Conservation (phyloP, 2,329 filamentous ascomycete genomes). For the Apiospora koreana region DNA sequence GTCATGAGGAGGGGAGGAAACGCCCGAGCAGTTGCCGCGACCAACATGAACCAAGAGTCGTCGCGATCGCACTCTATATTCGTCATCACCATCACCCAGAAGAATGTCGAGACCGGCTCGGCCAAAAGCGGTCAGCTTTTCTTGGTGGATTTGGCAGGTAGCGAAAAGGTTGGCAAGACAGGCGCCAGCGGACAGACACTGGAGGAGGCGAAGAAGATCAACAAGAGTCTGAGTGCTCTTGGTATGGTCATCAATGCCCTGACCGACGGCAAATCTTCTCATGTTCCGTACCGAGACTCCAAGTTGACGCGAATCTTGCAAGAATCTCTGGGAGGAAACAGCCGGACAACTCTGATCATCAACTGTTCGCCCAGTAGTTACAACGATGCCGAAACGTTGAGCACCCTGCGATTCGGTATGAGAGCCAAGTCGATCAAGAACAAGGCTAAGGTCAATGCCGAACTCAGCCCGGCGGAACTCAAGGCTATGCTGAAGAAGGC, state of each 20-base stretch:
- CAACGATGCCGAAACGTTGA: conserved; percentile 92
- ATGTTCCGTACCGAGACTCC: conserved; percentile 95
- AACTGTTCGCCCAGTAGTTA: conserved; percentile 99
- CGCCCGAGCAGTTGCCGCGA: conserved; percentile 88
- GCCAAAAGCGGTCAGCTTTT: conserved; percentile 96
- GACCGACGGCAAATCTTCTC: conserved; percentile 94
- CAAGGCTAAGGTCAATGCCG: conserved; percentile 99
- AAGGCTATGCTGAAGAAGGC: conserved; percentile 92
- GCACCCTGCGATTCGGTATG: conserved; percentile 92
- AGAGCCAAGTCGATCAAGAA: conserved; percentile 99
- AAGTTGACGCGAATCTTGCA: conserved; percentile 97
- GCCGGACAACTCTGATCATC: conserved; percentile 95
- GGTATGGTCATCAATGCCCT: conserved; percentile 99
- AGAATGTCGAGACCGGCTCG: conserved; percentile 94
- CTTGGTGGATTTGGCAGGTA: conserved; percentile 96
- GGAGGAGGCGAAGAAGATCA: conserved; percentile 99
- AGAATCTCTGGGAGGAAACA: conserved; percentile 97
- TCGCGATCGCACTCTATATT: conserved; percentile 98
- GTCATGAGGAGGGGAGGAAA: conserved; percentile 92
- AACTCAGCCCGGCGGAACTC: conserved; percentile 92
- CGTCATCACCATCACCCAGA: conserved; percentile 94
- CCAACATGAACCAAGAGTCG: conserved; percentile 99
- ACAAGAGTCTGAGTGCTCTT: conserved; percentile 96
- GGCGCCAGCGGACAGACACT: conserved; percentile 95
- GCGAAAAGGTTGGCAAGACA: conserved; percentile 98